Evolutionary conservation across 345 rosid species (phyloP).

Genomic region (Cardamine occulta): DNA sequence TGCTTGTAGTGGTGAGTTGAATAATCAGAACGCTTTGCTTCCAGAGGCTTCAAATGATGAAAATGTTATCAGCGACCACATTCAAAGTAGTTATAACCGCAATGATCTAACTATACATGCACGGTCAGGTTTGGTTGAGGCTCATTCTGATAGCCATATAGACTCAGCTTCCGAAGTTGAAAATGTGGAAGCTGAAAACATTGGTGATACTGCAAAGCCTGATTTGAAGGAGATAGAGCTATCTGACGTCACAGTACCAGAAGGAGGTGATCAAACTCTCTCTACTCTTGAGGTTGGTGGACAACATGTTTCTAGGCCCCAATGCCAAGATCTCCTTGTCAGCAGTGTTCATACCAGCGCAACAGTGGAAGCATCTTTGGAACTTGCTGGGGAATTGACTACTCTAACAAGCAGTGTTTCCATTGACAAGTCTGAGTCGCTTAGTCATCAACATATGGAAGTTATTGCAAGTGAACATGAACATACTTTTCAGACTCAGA

Average conservation of each 20-base stretch:
- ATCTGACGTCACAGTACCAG: slow-evolving; percentile 43
- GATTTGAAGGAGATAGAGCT: slow-evolving; percentile 37
- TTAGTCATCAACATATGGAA: slow-evolving; percentile 36
- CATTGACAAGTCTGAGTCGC: slow-evolving; percentile 36
- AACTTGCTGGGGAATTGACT: slow-evolving; percentile 32
- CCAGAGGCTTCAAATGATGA: slow-evolving; percentile 20
- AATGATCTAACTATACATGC: slow-evolving; percentile 40
- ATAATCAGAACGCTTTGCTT: slow-evolving; percentile 40
- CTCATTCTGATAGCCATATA: slow-evolving; percentile 35
- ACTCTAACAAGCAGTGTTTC: slow-evolving; percentile 16
- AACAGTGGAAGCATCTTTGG: slow-evolving; percentile 33
- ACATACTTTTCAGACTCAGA: slow-evolving; percentile 38
- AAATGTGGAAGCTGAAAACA: slow-evolving; percentile 41
- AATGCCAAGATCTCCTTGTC: slow-evolving; percentile 40
- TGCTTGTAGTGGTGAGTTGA: slow-evolving; percentile 41
- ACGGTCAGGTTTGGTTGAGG: slow-evolving; percentile 31
- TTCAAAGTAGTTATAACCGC: slow-evolving; percentile 32
- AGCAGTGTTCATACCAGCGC: slow-evolving; percentile 32
- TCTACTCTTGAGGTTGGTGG: slow-evolving; percentile 32
- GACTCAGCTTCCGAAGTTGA: slow-evolving; percentile 34
- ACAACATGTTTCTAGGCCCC: slow-evolving; percentile 36
- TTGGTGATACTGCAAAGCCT: slow-evolving; percentile 34
- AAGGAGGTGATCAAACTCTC: slow-evolving; percentile 45
- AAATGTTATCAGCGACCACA: slow-evolving; percentile 36
- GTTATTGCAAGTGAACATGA: slow-evolving; percentile 36